Evolutionary conservation across 768 basidiomycete genomes (phyloP), one percentile per base, ranked within the genome.

Genomic region (Russula virescens): DNA sequence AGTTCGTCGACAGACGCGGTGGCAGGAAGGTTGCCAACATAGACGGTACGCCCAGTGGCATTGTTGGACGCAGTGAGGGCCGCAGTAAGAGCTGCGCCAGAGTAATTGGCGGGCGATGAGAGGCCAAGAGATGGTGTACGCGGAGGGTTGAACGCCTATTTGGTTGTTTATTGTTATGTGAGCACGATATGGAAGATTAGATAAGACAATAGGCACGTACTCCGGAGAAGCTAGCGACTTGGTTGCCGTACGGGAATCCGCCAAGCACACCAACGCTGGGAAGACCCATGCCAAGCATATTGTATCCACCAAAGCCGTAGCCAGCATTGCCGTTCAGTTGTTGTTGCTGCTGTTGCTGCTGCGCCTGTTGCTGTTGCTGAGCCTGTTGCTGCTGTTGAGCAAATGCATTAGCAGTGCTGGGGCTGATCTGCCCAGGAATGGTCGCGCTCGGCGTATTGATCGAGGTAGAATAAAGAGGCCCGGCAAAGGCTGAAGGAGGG

Each of bases 1-100:
- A 99, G 86, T 73, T 98, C 96, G 74, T 99, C 97, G 58, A 99
- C 95, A 19, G 94, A 94, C 0, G 96, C 96, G 26, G 92, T 94
- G 5, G 91, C 81, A 21, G 97, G 97, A 45, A 99, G 82, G 76
- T 97, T 96, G 65, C 97, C 96, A 58, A 99, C 88, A 73, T 98
- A 99, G 52, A 98, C 95, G 0, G 96, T 99, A 58, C 96, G 90
- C 10, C 89, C 91, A 1, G 83, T 82, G 8, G 75, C 73, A 62
- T 80, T 82, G 34, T 85, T 84, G 25, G 80, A 75, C 13, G 80
- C 82, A 40, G 82, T 82, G 4, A 88, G 83, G 0, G 88, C 85
- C 40, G 86, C 91, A 4, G 82, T 84, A 48, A 90, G 79, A 1
- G 88, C 90, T 5, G 85, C 87, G 21, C 91, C 89, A 9, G 88